Evolutionary conservation across 768 basidiomycete genomes (phyloP).

Genomic region (Botryobasidium botryosum): DNA sequence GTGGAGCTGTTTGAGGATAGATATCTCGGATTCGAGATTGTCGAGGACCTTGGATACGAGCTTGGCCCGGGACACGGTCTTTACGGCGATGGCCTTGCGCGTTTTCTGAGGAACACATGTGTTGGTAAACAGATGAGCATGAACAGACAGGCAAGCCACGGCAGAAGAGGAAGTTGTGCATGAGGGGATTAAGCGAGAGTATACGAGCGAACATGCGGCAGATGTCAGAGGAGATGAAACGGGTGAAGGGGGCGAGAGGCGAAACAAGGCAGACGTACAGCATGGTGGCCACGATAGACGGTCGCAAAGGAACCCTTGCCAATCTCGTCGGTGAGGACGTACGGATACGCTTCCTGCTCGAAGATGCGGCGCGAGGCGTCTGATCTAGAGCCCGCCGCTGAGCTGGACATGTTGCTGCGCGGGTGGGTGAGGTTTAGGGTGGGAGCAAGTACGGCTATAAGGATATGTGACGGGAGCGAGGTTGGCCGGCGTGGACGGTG

Average conservation of each 20-base stretch:
- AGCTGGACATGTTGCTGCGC: background rate
- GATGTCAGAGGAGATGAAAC: constrained; percentile 27
- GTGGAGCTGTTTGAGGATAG: constrained; percentile 83
- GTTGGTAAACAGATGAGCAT: background rate
- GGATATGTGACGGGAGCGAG: too few species aligned
- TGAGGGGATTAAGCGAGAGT: background rate
- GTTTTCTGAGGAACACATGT: constrained; percentile 43
- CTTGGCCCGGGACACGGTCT: constrained; percentile 78
- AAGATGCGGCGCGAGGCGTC: constrained; percentile 21
- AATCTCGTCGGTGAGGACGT: constrained; percentile 57
- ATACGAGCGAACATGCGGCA: background rate
- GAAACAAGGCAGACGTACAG: constrained; percentile 31
- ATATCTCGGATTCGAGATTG: constrained; percentile 96
- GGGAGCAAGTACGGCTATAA: too few species aligned
- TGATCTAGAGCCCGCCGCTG: background rate
- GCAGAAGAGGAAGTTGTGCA: background rate
- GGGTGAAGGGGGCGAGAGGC: constrained; percentile 89
- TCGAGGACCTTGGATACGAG: constrained; percentile 86
- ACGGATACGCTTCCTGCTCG: constrained; percentile 59
- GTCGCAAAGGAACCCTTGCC: constrained; percentile 93
- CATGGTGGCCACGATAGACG: constrained; percentile 86
- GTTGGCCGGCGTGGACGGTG: too few species aligned
- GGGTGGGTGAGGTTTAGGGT: too few species aligned
- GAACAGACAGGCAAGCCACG: background rate
- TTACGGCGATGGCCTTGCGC: constrained; percentile 72